Evolutionary conservation across 2,329 filamentous ascomycete species (phyloP), one percentile per base, ranked within the genome.

Genomic region (Bisporella sp.): DNA sequence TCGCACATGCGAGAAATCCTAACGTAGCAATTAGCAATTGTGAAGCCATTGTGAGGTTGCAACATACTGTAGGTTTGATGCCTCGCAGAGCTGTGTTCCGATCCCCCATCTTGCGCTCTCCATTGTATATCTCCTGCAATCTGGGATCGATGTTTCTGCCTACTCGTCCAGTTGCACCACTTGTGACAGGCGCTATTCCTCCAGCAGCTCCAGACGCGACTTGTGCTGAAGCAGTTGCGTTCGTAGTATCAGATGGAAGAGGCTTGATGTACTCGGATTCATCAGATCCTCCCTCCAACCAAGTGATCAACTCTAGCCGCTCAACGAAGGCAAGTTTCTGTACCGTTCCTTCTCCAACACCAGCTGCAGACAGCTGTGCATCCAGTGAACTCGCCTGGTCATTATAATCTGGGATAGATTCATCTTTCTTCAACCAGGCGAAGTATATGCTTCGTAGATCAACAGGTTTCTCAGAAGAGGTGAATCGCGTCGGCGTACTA

Each of bases 401-500:
- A 69, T 96, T 93, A 76, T 97, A 97, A 61, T 95, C 89, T 8
- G 88, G 87, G 58, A 95, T 90, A 49, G 86, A 82, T 49, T 86
- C 82, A 72, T 97, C 92, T 68, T 90, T 89, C 71, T 96, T 95
- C 63, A 88, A 77, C 89, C 90, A 99, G 50, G 90, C 90, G 66
- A 97, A 96, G 74, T 92, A 96, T 70, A 96, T 92, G 67, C 87
- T 93, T 65, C 93, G 89, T 59, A 99, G 76, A 66, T 96, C 89
- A 62, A 96, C 84, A 4, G 85, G 77, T 50, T 76, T 74, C 45
- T 80, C 80, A 52, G 81, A 79, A n/a, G 89, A 91, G 54, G 87
- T 78, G 73, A 97, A 97, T 61, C 93, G 89, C 59, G 93, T 99
- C 7, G 84, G 77, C 11, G 79, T 77, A 46, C 80, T 82, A 57